These are phyloP conservation scores for Diaporthe batatas DNA, from an alignment of 2,329 filamentous ascomycete genomes.

Conservation along the genomic window DNA sequence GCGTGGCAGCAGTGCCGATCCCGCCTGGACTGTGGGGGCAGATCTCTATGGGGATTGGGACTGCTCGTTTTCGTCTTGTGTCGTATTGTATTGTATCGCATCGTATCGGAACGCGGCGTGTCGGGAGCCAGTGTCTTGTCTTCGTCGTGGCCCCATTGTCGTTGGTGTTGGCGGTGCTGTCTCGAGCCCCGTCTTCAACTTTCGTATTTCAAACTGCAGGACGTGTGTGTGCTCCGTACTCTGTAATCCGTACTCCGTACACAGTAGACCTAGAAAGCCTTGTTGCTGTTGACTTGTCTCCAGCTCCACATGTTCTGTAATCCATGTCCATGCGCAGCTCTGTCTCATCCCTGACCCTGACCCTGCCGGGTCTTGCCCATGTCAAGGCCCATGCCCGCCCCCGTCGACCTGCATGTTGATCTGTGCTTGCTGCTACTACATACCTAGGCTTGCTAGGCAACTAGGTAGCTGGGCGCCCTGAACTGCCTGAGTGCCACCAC, in stretches of 20 bases:
- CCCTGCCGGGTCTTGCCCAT: not conserved
- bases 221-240: not conserved
- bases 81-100: not conserved
- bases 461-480: too few species aligned
- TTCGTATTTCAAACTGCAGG: slow-evolving; percentile 9
- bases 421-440: slow-evolving; percentile 3
- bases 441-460: too few species aligned
- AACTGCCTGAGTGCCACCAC: not conserved
- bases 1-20: slow-evolving; percentile 28
- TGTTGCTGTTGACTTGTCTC: not conserved
- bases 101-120: slow-evolving; percentile 13
- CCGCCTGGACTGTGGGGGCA: not conserved
- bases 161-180: not conserved
- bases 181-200: not conserved
- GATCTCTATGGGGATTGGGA: not conserved
- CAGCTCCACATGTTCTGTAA: slow-evolving; percentile 1
- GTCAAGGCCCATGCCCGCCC: not conserved
- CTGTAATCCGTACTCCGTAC: too few species aligned
- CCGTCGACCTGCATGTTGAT: slow-evolving; percentile 28
- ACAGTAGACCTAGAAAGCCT: too few species aligned
- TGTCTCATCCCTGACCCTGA: not conserved
- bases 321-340: slow-evolving; percentile 7
- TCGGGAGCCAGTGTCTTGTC: not conserved
- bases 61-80: slow-evolving; percentile 22
- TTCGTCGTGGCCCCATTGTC: slow-evolving; percentile 4